Conservation (phyloP, 257 asterid species). For the Cordia subcordata region DNA sequence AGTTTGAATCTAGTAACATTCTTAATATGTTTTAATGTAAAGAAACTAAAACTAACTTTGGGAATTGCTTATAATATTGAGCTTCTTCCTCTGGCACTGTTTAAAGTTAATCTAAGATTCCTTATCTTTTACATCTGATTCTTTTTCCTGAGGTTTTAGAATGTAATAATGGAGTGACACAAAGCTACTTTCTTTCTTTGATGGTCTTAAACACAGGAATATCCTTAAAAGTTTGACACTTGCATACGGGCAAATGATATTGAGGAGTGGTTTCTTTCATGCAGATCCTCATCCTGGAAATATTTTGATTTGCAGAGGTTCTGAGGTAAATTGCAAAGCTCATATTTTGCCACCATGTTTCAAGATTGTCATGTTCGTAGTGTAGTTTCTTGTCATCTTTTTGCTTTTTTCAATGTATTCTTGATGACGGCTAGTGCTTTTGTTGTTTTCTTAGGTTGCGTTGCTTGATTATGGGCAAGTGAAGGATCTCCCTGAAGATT, state of each 20-base stretch:
- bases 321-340: constrained; percentile 54
- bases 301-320: constrained; percentile 88
- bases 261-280: constrained; percentile 94
- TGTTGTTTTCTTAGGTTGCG: constrained; percentile 58
- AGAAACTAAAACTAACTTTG: background rate
- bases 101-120: background rate
- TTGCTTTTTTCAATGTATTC: too few relatives aligned
- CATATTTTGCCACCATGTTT: constrained; percentile 11
- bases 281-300: constrained; percentile 99
- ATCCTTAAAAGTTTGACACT: constrained; percentile 84
- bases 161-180: background rate
- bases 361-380: background rate
- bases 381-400: too few relatives aligned
- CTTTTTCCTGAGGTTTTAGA: background rate
- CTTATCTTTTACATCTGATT: background rate
- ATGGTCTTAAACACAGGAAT: constrained; percentile 49
- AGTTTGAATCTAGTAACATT: too few relatives aligned
- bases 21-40: constrained; percentile 8
- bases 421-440: background rate
- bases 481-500: constrained; percentile 86
- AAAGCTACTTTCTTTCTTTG: background rate
- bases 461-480: constrained; percentile 99
- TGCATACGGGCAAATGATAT: constrained; percentile 97
- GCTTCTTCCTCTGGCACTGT: background rate
- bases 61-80: background rate